Conservation (phyloP, 768 basidiomycete genomes). For the Zangia roseola region DNA sequence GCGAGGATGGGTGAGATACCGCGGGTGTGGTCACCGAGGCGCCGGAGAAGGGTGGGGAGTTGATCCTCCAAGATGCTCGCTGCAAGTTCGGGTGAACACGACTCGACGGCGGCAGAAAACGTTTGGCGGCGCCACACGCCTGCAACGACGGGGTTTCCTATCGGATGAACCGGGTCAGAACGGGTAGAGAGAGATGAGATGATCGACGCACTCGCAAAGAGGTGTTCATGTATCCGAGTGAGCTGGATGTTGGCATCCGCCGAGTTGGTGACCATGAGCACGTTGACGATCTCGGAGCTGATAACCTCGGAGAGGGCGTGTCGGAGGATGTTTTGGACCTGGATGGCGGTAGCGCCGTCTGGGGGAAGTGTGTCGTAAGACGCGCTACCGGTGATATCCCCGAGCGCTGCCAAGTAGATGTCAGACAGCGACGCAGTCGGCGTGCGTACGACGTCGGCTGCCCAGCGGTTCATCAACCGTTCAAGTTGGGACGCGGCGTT, state of each 20-base stretch:
- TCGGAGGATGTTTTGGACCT: slow-evolving; percentile 75
- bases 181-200: no score
- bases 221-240: slow-evolving; percentile 83
- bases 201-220: slow-evolving; percentile 81
- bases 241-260: slow-evolving; percentile 81
- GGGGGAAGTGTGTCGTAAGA: slow-evolving; percentile 41
- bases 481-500: slow-evolving; percentile 82
- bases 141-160: slow-evolving; percentile 86
- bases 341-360: slow-evolving; percentile 54
- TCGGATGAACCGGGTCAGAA: neutral
- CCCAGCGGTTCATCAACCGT: slow-evolving; percentile 84
- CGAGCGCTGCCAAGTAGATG: slow-evolving; percentile 57
- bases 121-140: slow-evolving; percentile 89
- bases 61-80: slow-evolving; percentile 66
- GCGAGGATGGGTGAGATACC: slow-evolving; percentile 62
- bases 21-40: slow-evolving; percentile 44
- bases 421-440: slow-evolving; percentile 53
- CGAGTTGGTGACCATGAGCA: slow-evolving; percentile 83
- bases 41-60: slow-evolving; percentile 59
- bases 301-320: slow-evolving; percentile 76
- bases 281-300: slow-evolving; percentile 80
- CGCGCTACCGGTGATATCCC: slow-evolving; percentile 50
- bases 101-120: slow-evolving; percentile 82
- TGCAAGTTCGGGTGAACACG: slow-evolving; percentile 70
- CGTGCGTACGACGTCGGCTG: slow-evolving; percentile 64